Evolutionary conservation across 148 eudicot genomes (phyloP).

Genomic region (Chenopodium formosanum): DNA sequence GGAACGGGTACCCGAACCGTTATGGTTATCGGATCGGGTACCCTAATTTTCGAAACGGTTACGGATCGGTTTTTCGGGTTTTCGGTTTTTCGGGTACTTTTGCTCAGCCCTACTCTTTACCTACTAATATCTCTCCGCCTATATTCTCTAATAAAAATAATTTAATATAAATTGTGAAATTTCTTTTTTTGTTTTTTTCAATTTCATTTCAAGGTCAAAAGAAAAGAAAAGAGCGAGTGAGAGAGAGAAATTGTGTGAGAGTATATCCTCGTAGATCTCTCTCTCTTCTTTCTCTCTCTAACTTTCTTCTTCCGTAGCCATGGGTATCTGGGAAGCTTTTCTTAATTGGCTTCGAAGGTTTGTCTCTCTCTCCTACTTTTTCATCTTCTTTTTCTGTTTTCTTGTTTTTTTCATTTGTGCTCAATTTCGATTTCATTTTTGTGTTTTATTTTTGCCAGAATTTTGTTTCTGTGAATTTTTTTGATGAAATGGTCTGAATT

Average conservation of each 20-base stretch:
- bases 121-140: slow-evolving; percentile 11
- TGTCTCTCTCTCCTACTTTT: not conserved
- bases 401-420: not conserved
- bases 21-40: too few relatives aligned
- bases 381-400: not conserved
- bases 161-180: too few relatives aligned
- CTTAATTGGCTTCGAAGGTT: slow-evolving; percentile 45
- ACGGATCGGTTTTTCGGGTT: too few relatives aligned
- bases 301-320: slow-evolving; percentile 6
- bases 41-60: too few relatives aligned
- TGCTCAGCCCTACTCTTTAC: too few relatives aligned
- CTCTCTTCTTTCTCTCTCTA: slow-evolving; percentile 10
- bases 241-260: not conserved
- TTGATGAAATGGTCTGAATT: not conserved
- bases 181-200: too few relatives aligned
- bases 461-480: too few relatives aligned
- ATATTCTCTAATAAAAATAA: not conserved
- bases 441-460: not conserved
- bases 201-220: not conserved
- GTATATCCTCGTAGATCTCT: slow-evolving; percentile 18
- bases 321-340: slow-evolving; percentile 39
- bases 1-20: too few relatives aligned
- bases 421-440: not conserved
- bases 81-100: too few relatives aligned
- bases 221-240: not conserved